Conservation (phyloP, 129 eudicot genomes). For the Helichrysum umbraculigerum region DNA sequence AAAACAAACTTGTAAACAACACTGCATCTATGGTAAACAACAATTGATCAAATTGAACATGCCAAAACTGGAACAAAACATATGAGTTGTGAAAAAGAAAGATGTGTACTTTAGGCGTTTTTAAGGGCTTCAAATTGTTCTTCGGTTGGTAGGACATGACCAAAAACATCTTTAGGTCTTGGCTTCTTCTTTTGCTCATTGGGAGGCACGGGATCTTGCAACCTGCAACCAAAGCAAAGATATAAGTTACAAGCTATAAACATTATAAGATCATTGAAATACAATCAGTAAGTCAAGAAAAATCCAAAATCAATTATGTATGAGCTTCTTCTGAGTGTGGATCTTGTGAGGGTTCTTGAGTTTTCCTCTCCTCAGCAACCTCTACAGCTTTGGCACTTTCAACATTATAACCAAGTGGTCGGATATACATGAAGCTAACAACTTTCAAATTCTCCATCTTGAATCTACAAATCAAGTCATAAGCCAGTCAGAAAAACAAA, state of each 20-base stretch:
- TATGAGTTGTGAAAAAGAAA: neutral
- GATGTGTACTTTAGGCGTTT: conserved; percentile 58
- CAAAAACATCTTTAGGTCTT: conserved; percentile 86
- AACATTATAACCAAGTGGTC: conserved; percentile 51
- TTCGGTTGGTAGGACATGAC: conserved; percentile 88
- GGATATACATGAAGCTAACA: conserved; percentile 38
- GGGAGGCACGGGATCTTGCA: conserved; percentile 42
- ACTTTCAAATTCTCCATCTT: conserved; percentile 98
- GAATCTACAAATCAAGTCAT: neutral
- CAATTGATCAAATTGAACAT: neutral
- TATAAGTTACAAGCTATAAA: neutral
- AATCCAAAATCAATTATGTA: conserved; percentile 36
- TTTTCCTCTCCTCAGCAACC: too few species aligned
- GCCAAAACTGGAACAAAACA: neutral
- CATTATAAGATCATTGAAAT: conserved; percentile 5
- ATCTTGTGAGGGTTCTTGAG: too few species aligned
- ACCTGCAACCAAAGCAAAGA: conserved; percentile 41
- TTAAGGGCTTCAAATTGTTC: conserved; percentile 92
- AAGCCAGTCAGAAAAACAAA: conserved; percentile 26
- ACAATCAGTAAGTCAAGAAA: conserved; percentile 3
- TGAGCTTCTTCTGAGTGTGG: conserved; percentile 52
- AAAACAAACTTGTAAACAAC: neutral
- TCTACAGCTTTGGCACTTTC: too few species aligned
- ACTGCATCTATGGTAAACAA: neutral
- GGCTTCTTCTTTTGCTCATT: conserved; percentile 64